Conservation (phyloP, 192 early-diverging fungal species). For the Coemansia guatemalensis region DNA sequence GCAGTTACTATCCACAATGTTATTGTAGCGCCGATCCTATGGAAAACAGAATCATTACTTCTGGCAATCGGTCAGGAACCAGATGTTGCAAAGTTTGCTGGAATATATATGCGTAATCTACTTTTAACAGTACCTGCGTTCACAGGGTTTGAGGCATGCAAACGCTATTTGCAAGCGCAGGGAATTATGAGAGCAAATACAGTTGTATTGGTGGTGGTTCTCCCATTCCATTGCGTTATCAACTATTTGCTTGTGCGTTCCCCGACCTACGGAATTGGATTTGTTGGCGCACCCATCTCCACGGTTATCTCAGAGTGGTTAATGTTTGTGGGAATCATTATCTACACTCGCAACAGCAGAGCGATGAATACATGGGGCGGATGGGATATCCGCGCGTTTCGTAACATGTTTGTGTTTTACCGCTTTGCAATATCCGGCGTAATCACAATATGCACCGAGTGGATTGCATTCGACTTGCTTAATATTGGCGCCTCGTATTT, state of each 20-base stretch:
- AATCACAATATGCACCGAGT: constrained; percentile 76
- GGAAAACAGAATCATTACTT: constrained; percentile 67
- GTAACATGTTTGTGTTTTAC: constrained; percentile 59
- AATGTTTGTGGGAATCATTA: constrained; percentile 60
- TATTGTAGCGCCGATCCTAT: constrained; percentile 66
- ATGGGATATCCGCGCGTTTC: constrained; percentile 66
- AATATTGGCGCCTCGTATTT: constrained; percentile 71
- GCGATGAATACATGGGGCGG: constrained; percentile 81
- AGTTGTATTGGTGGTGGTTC: constrained; percentile 61
- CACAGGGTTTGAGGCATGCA: constrained; percentile 74
- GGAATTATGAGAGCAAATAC: constrained; percentile 80
- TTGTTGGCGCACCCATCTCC: constrained; percentile 77
- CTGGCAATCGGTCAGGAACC: constrained; percentile 69
- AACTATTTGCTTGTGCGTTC: constrained; percentile 77
- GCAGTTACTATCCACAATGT: constrained; percentile 23
- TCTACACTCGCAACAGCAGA: constrained; percentile 62
- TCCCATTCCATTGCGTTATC: constrained; percentile 70
- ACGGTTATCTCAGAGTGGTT: constrained; percentile 66
- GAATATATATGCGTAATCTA: constrained; percentile 61
- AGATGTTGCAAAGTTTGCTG: constrained; percentile 58
- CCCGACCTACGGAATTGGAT: constrained; percentile 62
- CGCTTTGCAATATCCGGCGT: constrained; percentile 74
- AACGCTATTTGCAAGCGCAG: constrained; percentile 81
- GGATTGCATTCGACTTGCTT: constrained; percentile 73
- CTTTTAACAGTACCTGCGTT: constrained; percentile 69